Percentiles rank a stretch among this genome's conserved stretches.
Evolutionary conservation across 257 asterid genomes (phyloP).

Genomic region (Plantago elongata): DNA sequence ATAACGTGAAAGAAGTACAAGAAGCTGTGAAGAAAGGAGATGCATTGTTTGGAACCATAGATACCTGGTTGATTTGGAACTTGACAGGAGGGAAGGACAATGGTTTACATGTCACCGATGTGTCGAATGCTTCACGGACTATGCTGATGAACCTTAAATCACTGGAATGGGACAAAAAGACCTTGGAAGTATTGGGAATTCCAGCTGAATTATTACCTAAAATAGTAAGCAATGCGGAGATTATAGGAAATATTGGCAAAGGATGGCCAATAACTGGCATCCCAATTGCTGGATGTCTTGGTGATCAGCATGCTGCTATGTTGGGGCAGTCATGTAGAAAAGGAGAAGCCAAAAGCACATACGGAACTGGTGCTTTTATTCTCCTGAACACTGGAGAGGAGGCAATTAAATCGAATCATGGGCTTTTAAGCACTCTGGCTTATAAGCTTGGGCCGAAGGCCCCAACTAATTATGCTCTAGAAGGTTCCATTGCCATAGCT

Average conservation of each 20-base stretch:
- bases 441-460: constrained; percentile 86
- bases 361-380: constrained; percentile 91
- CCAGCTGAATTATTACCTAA: constrained; percentile 56
- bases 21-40: constrained; percentile 64
- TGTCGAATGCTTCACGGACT: constrained; percentile 89
- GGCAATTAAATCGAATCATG: constrained; percentile 56
- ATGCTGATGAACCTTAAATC: constrained; percentile 89
- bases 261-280: constrained; percentile 83
- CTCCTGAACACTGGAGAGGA: constrained; percentile 78
- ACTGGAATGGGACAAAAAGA: constrained; percentile 71
- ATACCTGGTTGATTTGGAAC: constrained; percentile 94
- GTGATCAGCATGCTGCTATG: constrained; percentile 98
- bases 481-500: constrained; percentile 96
- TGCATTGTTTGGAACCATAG: constrained; percentile 86
- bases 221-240: constrained; percentile 71
- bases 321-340: constrained; percentile 79
- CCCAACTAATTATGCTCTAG: constrained; percentile 76
- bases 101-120: constrained; percentile 80
- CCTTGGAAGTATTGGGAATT: constrained; percentile 46
- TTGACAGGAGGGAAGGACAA: constrained; percentile 68
- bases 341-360: constrained; percentile 95
- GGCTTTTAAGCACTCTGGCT: constrained; percentile 76
- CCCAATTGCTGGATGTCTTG: constrained; percentile 88
- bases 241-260: constrained; percentile 54
- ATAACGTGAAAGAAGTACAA: constrained; percentile 63